A percentile compares a stretch with the other conserved stretches of the same genome.
These are phyloP conservation scores for Trypanosoma lewisi DNA, from an alignment of 208 protist species.

Conservation along the genomic window DNA sequence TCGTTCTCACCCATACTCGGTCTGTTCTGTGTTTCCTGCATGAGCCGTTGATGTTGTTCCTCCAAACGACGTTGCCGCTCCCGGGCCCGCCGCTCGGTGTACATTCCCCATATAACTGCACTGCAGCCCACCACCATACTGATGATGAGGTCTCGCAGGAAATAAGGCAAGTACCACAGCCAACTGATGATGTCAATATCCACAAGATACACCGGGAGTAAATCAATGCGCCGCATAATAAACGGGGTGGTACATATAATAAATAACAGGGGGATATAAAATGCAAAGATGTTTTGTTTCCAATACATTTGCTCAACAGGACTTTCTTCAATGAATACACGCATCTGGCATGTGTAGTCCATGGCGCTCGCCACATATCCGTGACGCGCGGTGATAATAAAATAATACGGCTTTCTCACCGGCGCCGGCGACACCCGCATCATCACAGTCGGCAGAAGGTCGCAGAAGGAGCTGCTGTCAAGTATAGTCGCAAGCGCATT, in stretches of 20 bases:
- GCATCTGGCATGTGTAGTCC: conserved; percentile 32
- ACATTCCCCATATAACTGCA: conserved; percentile 13
- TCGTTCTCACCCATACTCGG: neutral
- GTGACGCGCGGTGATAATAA: conserved; percentile 29
- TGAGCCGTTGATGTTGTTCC: conserved; percentile 19
- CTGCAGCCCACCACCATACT: conserved; percentile 6
- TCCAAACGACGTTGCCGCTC: conserved; percentile 27
- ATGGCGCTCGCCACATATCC: neutral
- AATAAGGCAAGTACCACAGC: conserved; percentile 48
- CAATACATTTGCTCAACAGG: conserved; percentile 13
- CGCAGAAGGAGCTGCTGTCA: conserved; percentile 63
- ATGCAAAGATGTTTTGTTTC: conserved; percentile 44
- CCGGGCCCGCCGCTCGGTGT: conserved; percentile 19
- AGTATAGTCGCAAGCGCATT: conserved; percentile 48
- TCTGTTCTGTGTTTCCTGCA: conserved; percentile 3
- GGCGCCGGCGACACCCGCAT: conserved; percentile 38
- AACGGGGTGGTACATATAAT: conserved; percentile 54
- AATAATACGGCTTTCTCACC: conserved; percentile 28
- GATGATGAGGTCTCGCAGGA: conserved; percentile 31
- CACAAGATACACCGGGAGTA: conserved; percentile 43
- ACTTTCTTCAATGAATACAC: conserved; percentile 40
- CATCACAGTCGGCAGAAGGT: conserved; percentile 46
- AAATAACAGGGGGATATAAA: conserved; percentile 50
- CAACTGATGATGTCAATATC: conserved; percentile 53
- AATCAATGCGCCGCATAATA: conserved; percentile 36